Percentiles rank a stretch among this genome's conserved stretches.
Evolutionary conservation across 495 filamentous ascomycete genomes (phyloP).

Genomic region (Neurospora sp.): DNA sequence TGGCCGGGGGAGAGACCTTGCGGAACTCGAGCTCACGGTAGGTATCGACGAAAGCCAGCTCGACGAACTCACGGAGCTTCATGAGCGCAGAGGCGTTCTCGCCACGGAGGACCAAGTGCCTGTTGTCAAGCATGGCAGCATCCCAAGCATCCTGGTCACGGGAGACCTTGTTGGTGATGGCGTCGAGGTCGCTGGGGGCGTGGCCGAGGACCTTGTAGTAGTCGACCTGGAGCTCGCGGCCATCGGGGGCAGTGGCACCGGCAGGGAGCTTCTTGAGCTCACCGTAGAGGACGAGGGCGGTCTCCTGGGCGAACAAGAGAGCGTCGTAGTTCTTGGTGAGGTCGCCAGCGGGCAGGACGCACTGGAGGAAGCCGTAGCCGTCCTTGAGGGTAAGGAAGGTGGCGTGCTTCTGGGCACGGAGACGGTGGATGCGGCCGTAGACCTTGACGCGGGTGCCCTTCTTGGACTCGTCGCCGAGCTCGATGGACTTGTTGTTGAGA

Average conservation of each 20-base stretch:
- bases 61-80: conserved; percentile 78
- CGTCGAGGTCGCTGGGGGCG: conserved; percentile 81
- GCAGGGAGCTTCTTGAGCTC: conserved; percentile 79
- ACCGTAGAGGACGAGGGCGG: conserved; percentile 76
- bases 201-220: conserved; percentile 80
- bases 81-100: conserved; percentile 81
- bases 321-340: conserved; percentile 90
- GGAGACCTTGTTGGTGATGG: conserved; percentile 86
- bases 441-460: conserved; percentile 74
- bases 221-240: conserved; percentile 90
- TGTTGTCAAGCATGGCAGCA: conserved; percentile 74
- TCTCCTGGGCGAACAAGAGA: conserved; percentile 77
- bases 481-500: conserved; percentile 58
- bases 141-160: conserved; percentile 60
- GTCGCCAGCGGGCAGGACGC: conserved; percentile 64
- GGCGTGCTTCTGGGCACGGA: conserved; percentile 75
- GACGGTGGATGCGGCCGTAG: conserved; percentile 73
- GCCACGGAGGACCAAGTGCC: conserved; percentile 85
- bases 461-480: conserved; percentile 49
- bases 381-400: conserved; percentile 83
- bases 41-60: conserved; percentile 71
- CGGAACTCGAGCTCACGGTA: conserved; percentile 70
- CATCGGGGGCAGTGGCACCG: conserved; percentile 69
- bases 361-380: conserved; percentile 85
- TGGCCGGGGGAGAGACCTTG: conserved; percentile 86